A percentile compares a stretch with the other conserved stretches of the same genome.
These are phyloP conservation scores for Carex littledalei DNA, from an alignment of 176 grass and related monocot genomes.

Conservation along the genomic window DNA sequence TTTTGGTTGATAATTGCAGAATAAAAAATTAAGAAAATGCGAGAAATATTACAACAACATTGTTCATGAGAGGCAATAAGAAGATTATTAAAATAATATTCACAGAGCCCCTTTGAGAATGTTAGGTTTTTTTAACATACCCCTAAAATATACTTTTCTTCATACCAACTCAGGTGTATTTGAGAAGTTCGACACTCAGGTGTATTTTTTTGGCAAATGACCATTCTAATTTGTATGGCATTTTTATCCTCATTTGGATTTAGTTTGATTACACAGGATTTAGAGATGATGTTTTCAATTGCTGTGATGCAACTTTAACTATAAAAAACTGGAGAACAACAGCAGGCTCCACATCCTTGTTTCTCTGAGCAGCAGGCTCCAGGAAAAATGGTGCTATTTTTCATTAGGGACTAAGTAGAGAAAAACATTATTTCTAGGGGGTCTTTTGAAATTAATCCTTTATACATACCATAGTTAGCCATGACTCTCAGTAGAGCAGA, in stretches of 20 bases:
- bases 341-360: no score
- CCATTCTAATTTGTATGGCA: neutral
- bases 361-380: no score
- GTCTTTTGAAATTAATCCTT: neutral
- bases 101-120: neutral
- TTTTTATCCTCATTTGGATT: neutral
- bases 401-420: slow-evolving; percentile 7
- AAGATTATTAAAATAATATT: neutral
- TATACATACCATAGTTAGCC: slow-evolving; percentile 78
- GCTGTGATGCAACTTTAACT: neutral
- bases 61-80: neutral
- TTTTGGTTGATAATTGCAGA: neutral
- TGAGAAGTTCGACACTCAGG: neutral
- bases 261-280: neutral
- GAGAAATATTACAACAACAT: neutral
- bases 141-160: neutral
- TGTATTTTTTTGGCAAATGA: neutral
- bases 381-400: neutral
- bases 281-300: neutral
- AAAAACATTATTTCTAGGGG: neutral
- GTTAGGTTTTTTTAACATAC: neutral
- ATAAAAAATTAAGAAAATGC: neutral
- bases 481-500: slow-evolving; percentile 55
- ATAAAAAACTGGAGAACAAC: no score
- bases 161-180: neutral